phyloP scores from a whole-genome alignment of 177 flowering plant genomes.

The Telopea speciosissima region DNA sequence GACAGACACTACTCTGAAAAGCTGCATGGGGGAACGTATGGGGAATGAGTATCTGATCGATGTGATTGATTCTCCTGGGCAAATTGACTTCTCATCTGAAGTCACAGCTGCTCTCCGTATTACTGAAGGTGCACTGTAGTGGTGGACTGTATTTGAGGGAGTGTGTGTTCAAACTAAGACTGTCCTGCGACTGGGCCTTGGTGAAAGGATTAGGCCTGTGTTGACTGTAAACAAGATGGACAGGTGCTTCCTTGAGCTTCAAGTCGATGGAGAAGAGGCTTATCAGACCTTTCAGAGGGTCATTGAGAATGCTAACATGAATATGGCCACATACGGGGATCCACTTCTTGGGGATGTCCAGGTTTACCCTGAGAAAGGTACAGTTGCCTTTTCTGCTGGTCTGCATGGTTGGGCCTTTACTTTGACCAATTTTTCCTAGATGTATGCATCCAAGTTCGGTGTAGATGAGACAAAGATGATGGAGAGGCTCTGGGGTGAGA shows the following conservation, averaged over 20 bases:
- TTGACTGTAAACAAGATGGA: conserved; percentile 63
- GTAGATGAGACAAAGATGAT: conserved; percentile 54
- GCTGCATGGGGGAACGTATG: conserved; percentile 36
- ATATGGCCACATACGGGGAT: conserved; percentile 57
- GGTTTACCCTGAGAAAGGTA: conserved; percentile 58
- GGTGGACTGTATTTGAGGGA: conserved; percentile 52
- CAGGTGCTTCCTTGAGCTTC: conserved; percentile 54
- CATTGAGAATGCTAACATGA: conserved; percentile 56
- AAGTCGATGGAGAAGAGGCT: conserved; percentile 64
- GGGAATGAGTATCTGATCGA: conserved; percentile 55
- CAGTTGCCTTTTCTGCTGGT: conserved; percentile 57
- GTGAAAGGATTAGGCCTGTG: conserved; percentile 57
- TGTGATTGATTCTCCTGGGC: conserved; percentile 56
- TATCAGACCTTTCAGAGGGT: conserved; percentile 50
- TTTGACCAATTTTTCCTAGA: conserved; percentile 42
- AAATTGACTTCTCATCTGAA: conserved; percentile 54
- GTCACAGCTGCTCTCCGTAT: conserved; percentile 62
- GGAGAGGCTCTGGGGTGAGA: conserved; percentile 61
- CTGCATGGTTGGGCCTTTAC: conserved; percentile 60
- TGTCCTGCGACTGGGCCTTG: conserved; percentile 47
- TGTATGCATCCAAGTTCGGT: conserved; percentile 54
- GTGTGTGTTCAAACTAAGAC: conserved; percentile 56
- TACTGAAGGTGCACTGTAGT: conserved; percentile 55
- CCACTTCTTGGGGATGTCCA: conserved; percentile 56
- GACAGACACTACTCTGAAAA: conserved; percentile 31